Conservation (phyloP, 108 stramenopile genomes). For the Nannochloropsis gaditana region DNA sequence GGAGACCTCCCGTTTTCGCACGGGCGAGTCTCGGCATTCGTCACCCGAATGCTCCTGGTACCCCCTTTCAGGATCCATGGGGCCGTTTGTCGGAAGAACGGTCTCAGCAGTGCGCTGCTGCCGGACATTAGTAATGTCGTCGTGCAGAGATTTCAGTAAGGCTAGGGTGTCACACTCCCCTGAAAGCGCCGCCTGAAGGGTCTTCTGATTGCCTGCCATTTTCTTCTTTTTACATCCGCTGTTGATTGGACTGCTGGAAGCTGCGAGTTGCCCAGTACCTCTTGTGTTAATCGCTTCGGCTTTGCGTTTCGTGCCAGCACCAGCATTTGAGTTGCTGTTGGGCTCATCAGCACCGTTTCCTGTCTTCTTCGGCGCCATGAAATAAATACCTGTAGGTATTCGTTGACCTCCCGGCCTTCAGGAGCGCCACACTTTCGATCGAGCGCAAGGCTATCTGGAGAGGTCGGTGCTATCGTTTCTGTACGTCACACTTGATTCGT, state of each 20-base stretch:
- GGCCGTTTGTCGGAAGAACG: not conserved
- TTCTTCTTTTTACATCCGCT: not conserved
- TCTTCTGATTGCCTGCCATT: not conserved
- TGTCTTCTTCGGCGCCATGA: not conserved
- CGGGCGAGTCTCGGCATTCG: not conserved
- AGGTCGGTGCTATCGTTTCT: no score
- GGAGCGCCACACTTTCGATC: no score
- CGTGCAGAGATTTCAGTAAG: not conserved
- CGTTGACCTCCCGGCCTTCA: no score
- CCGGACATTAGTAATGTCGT: not conserved
- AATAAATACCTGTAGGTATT: not conserved
- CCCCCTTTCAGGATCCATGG: not conserved
- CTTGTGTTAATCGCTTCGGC: not conserved
- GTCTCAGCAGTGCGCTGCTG: not conserved
- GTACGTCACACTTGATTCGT: no score
- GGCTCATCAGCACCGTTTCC: not conserved
- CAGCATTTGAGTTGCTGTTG: not conserved
- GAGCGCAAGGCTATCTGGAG: no score
- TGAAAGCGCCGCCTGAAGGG: not conserved
- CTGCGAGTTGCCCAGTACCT: not conserved
- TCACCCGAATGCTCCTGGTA: not conserved
- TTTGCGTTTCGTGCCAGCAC: slow-evolving; percentile 1
- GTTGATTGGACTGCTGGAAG: not conserved
- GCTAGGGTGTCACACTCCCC: slow-evolving; percentile 1
- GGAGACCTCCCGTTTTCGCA: not conserved